Base-by-base conservation (phyloP, 2,329 filamentous ascomycete genomes). In the Lachnellula willkommii region DNA sequence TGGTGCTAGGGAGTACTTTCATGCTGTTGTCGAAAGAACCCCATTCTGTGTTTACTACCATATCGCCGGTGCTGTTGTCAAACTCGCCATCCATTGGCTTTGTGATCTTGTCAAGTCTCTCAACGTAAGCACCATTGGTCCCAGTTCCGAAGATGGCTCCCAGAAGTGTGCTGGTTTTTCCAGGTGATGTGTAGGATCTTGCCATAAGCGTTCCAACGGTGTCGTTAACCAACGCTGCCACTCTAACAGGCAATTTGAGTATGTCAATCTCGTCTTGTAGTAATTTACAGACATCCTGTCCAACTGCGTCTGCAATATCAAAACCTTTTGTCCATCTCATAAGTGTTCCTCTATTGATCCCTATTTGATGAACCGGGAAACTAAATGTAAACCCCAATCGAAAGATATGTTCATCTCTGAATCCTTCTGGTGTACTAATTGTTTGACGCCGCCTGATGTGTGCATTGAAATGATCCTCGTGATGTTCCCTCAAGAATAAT, bases 301-400 rank as follows among this genome's bases (percentile, higher is more conserved):
- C 94, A 56, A 99, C 74, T 1, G 92, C 89, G 70, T 97, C 94
- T n/a, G 85, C 82, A 63, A 99, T 97, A 70, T 97, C 90, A 70
- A 96, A 99, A 52, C 94, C 94, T 77, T 99, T 99, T 56, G 94
- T 99, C 94, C 94, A 99, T 65, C 94, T 85, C 73, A 96, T 94
- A 53, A 99, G 79, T 55, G 86, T 88, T 59, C 94, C 94, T 75
- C 91, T 93, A 79, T 97, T 97, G 71, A 99, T 96, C 40, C 90
- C 92, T 56, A 89, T 79, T 72, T 99, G 94, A 70, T 95, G 84
- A 40, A 97, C 92, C 2, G 94, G 94, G 76, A 97, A 99, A 70
- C 89, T 95, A 75, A 99, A 99, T 52, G 94, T 99, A 75, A 99
- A 99, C n/a, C 94, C 94, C 43, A 99, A 79, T 66, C 91, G 89